phyloP scores from a whole-genome alignment of 495 filamentous ascomycete species.

The Neurospora africana region DNA sequence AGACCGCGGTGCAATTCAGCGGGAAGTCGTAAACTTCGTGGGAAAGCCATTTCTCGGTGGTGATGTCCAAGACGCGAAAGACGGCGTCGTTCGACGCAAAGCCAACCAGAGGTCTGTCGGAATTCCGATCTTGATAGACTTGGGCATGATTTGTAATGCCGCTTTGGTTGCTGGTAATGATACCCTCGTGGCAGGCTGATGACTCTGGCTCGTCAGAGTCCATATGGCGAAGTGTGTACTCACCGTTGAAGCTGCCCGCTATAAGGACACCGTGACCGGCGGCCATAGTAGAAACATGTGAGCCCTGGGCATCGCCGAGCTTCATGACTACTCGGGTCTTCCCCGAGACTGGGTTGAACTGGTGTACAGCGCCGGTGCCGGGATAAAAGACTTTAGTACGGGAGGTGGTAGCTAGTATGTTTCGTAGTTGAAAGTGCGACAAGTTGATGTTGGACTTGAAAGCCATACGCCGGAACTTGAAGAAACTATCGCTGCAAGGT shows the following conservation, averaged over 20 bases:
- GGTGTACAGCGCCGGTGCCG: slow-evolving; percentile 43
- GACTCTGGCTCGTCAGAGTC: slow-evolving; percentile 29
- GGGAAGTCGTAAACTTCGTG: slow-evolving; percentile 52
- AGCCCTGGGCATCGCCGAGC: slow-evolving; percentile 38
- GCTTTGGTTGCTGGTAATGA: slow-evolving; percentile 55
- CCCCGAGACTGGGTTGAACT: slow-evolving; percentile 41
- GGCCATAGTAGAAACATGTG: slow-evolving; percentile 61
- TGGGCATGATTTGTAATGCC: slow-evolving; percentile 86
- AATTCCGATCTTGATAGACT: slow-evolving; percentile 49
- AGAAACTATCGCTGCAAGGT: slow-evolving; percentile 45
- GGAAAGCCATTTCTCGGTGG: slow-evolving; percentile 53
- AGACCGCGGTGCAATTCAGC: slow-evolving; percentile 77
- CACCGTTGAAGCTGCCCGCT: slow-evolving; percentile 70
- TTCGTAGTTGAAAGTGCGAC: slow-evolving; percentile 83
- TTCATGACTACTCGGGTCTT: slow-evolving; percentile 48
- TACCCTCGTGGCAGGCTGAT: slow-evolving; percentile 43
- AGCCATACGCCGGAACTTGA: slow-evolving; percentile 62
- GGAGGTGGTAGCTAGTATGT: slow-evolving; percentile 63
- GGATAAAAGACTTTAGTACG: slow-evolving; percentile 73
- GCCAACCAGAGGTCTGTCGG: slow-evolving; percentile 52
- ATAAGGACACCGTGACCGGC: slow-evolving; percentile 58
- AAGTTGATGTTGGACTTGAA: slow-evolving; percentile 52
- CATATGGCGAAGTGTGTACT: slow-evolving; percentile 60
- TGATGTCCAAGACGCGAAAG: slow-evolving; percentile 65
- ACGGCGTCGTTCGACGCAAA: slow-evolving; percentile 78